phyloP scores from a whole-genome alignment of 2,329 filamentous ascomycete genomes.

The Pestalotiopsis fici region DNA sequence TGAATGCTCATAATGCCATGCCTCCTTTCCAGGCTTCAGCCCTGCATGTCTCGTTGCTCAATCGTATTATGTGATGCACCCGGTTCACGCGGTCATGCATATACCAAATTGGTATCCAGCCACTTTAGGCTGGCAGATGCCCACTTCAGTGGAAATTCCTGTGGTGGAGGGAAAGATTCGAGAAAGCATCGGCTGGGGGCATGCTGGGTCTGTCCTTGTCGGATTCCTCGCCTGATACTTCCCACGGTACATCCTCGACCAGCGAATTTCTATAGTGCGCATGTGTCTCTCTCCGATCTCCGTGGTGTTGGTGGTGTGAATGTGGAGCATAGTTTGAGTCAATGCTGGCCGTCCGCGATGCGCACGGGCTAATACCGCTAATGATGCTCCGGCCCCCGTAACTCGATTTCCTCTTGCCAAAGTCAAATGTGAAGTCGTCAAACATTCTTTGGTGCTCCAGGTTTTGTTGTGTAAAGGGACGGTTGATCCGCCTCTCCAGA shows the following conservation, averaged over 20 bases:
- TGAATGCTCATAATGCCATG: not conserved
- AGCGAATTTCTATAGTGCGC: slow-evolving; percentile 16
- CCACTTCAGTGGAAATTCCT: not conserved
- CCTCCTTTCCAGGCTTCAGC: not conserved
- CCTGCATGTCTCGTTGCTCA: not conserved
- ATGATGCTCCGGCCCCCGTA: slow-evolving; percentile 20
- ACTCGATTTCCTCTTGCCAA: slow-evolving; percentile 20
- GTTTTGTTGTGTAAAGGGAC: slow-evolving; percentile 31
- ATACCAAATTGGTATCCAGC: not conserved
- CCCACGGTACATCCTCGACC: slow-evolving; percentile 14
- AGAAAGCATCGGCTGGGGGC: not conserved
- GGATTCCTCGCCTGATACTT: slow-evolving; percentile 16
- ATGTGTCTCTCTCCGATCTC: slow-evolving; percentile 14
- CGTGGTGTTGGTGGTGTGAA: slow-evolving; percentile 1
- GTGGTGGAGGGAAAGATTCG: not conserved
- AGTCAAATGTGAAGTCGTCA: slow-evolving; percentile 29
- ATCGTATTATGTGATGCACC: not conserved
- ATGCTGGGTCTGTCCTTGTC: slow-evolving; percentile 7
- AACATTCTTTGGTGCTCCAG: slow-evolving; percentile 33
- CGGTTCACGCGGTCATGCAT: not conserved
- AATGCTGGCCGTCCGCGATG: slow-evolving; percentile 25
- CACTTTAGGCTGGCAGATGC: not conserved
- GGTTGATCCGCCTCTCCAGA: slow-evolving; percentile 20
- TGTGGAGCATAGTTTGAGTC: slow-evolving; percentile 17
- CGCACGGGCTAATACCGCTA: slow-evolving; percentile 29